These are phyloP conservation scores for Radiomyces spectabilis DNA, from an alignment of 192 early-diverging fungal species.

Conservation along the genomic window DNA sequence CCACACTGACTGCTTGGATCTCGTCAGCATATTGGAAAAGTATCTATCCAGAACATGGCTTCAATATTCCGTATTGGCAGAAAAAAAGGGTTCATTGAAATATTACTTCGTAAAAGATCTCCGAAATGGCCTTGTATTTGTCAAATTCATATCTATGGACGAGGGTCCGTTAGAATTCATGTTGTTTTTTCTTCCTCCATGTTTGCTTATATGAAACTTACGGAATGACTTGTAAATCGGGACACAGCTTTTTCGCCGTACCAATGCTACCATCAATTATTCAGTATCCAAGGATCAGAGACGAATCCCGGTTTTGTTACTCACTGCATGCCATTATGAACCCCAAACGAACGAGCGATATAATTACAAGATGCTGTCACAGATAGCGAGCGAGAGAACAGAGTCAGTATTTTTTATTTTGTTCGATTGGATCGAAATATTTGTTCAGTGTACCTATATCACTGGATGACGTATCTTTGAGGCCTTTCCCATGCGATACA, in stretches of 20 bases:
- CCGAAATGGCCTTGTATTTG: conserved; percentile 51
- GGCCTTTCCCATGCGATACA: conserved; percentile 24
- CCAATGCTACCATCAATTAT: conserved; percentile 51
- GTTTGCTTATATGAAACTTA: conserved; percentile 44
- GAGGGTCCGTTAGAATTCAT: conserved; percentile 23
- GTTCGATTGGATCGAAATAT: too few species aligned
- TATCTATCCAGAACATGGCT: conserved; percentile 26
- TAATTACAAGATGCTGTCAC: conserved; percentile 85
- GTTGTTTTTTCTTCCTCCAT: conserved; percentile 20
- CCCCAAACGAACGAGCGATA: conserved; percentile 62
- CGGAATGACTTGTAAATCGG: conserved; percentile 51
- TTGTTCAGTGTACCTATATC: conserved; percentile 34
- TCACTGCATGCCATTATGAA: conserved; percentile 70
- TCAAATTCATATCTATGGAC: conserved; percentile 60
- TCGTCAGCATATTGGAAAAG: conserved; percentile 56
- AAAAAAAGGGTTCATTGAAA: neutral
- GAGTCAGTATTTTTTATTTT: too few species aligned
- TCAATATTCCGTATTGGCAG: neutral
- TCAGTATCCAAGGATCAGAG: too few species aligned
- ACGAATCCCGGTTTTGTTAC: too few species aligned
- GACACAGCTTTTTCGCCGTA: conserved; percentile 62
- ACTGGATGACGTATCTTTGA: conserved; percentile 18
- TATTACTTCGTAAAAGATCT: conserved; percentile 47
- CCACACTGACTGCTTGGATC: conserved; percentile 75
- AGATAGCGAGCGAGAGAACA: neutral